Evolutionary conservation across 257 asterid species (phyloP).

Genomic region (Fraxinus quadrangulata): DNA sequence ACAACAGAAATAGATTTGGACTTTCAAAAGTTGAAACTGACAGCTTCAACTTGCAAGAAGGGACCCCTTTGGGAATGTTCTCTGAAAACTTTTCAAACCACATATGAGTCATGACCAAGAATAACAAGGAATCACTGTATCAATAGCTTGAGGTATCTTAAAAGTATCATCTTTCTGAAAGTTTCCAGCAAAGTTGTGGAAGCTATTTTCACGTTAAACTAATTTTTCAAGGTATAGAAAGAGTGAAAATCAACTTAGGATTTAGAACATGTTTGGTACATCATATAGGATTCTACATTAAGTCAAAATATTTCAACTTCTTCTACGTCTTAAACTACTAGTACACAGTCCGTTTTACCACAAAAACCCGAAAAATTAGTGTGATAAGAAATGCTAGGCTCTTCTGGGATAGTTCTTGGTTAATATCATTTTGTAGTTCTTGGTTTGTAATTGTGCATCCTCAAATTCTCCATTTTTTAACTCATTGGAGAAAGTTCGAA

Average conservation of each 20-base stretch:
- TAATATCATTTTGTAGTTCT: background rate
- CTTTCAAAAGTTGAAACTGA: background rate
- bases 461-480: background rate
- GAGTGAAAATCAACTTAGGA: background rate
- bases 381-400: background rate
- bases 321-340: no score
- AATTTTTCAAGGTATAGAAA: background rate
- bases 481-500: background rate
- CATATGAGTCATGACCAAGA: background rate
- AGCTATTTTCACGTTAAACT: background rate
- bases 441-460: background rate
- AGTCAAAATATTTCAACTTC: no score
- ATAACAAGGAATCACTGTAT: conserved; percentile 9
- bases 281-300: background rate
- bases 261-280: background rate
- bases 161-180: background rate
- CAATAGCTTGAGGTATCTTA: conserved; percentile 1
- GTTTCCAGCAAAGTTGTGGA: background rate
- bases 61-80: background rate
- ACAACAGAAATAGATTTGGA: background rate
- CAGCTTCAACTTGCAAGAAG: conserved; percentile 9
- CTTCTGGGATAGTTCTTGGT: background rate
- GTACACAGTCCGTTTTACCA: no score
- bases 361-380: background rate
- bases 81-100: background rate